Base-by-base conservation (phyloP, 78 protist genomes). In the Guillardia theta region DNA sequence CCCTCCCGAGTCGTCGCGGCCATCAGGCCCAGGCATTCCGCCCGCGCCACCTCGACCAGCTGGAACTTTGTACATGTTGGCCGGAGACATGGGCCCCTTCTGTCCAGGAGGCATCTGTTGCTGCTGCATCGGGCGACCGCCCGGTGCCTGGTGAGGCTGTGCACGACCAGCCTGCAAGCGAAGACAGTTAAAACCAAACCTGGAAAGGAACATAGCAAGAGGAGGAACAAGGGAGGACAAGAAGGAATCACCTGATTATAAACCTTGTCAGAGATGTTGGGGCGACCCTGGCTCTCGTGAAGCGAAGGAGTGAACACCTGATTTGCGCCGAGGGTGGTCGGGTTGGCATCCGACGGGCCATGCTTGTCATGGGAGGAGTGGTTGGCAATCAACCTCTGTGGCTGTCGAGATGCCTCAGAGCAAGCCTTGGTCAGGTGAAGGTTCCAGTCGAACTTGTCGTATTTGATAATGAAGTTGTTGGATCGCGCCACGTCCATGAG, bases 371-470 rank as follows among this genome's bases (percentile, higher is more conserved):
- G 70, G 70, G 21, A 30, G 39, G 70, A n/a, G n/a, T 53, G 62
- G 18, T 70, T 24, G 33, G 83, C 36, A 43, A 70, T 70, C 45
- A 70, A 10, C 12, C 83, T 36, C 22, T 70, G 83, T 12, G 83
- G 83, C 83, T 70, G 83, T 22, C 83, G 83, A 22, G 45, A 33
- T 15, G 83, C 83, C 83, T 70, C 83, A 24, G 36, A 22, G 83
- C 83, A 70, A 12, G 83, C 83, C 93, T 46, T 88, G 53, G 54
- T 0, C 43, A 88, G 39, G 64, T 45, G 6, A 64, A 88, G 54
- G 30, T 88, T 46, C 93, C 93, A 88, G 45, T 48, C 62, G 64
- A 30, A 88, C 93, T 88, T 88, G 70, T 48, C 76, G 64, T 88
- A 88, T 27, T 48, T 45, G 93, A 88, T 6, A 15, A 48, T 43